Evolutionary conservation across 2,329 filamentous ascomycete species (phyloP), one percentile per base, ranked within the genome.

Genomic region (Aquanectria penicillioides): DNA sequence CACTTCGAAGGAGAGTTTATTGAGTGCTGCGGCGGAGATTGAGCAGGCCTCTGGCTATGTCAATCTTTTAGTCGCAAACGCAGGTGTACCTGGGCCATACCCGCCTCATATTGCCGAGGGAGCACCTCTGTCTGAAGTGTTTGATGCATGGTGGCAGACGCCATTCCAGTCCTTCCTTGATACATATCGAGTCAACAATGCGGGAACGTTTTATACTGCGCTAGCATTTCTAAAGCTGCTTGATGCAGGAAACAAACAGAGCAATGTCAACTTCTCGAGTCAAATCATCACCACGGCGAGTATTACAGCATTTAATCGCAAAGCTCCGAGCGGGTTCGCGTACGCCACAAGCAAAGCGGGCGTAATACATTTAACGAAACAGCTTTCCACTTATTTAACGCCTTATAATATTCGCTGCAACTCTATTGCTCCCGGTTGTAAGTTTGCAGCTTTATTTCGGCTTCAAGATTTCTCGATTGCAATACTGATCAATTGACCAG

Each of bases 371-470:
- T 12, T 49, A 22, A 38, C 20, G 46, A 49, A 49, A 33, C 46
- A 49, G 22, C 33, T 49, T 2, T 49, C 46, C 6, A 49, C 46
- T 4, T 38, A 36, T 6, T n/a, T 28, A 8, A 37, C 28, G 4
- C 33, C 46, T 3, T 28, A 49, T 15, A 36, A 37, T n/a, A 49
- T 49, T 26, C 31, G 46, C 6, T 25, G 31, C n/a, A 49, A 49
- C 22, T 18, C 33, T 6, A 37, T 44, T 20, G 40, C 40, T 12
- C 40, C 40, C 8, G 46, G 46, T 2, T 28, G 46, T 37, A 28
- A 37, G 44, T 48, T 29, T 43, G 2, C 29, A n/a, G 5, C n/a
- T n/a, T n/a, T n/a, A n/a, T n/a, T n/a, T n/a, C n/a, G n/a, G 18
- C 26, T 29, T 17, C 38, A 17, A 15, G 23, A 6, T 9, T 9